Base-by-base conservation (phyloP, 768 basidiomycete genomes). In the Obba rivulosa region DNA sequence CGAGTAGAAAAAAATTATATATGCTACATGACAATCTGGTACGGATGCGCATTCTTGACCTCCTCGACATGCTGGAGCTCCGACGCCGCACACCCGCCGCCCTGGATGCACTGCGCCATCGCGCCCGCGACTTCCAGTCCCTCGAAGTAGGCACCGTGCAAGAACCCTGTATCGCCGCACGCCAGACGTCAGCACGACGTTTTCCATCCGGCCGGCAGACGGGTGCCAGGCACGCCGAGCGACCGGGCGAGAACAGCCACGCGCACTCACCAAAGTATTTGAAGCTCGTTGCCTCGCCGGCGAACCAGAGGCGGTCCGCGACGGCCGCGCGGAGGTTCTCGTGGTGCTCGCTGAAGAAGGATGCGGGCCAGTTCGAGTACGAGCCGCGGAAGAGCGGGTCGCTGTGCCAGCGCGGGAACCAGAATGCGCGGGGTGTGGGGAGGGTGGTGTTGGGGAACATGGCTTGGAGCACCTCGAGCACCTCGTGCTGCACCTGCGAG, bases 311-410 rank as follows among this genome's bases (percentile, higher is more conserved):
- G 8, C 70, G 66, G 31, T 63, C 52, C 4, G 65, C 66, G 16
- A 84, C 66, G 18, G 77, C 80, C 4, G 79, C 77, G 48, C 76
- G 70, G 41, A 84, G 56, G 56, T 84, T 81, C 22, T 74, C 65
- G n/a, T 78, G 70, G 45, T 83, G 79, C 8, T 62, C 65, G 11
- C 66, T 70, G 16, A 73, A 62, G 53, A 79, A 83, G 2, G 76
- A 71, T 2, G 83, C 63, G 0, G 80, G 80, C 81, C 81, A 83
- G 52, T 82, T 85, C 18, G 77, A 78, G 54, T 80, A 85, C 8
- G 79, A 79, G 8, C 79, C 79, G n/a, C 78, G 71, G 59, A 68
- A 77, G 28, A 76, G 61, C 3, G 74, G 70, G 57, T 83, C 69
- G 4, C 61, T 59, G 41, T 67, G 55, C 83, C 83, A 85, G 2